These are phyloP conservation scores for Zoysia matrella DNA, from an alignment of 202 grass and related monocot genomes.

Conservation along the genomic window DNA sequence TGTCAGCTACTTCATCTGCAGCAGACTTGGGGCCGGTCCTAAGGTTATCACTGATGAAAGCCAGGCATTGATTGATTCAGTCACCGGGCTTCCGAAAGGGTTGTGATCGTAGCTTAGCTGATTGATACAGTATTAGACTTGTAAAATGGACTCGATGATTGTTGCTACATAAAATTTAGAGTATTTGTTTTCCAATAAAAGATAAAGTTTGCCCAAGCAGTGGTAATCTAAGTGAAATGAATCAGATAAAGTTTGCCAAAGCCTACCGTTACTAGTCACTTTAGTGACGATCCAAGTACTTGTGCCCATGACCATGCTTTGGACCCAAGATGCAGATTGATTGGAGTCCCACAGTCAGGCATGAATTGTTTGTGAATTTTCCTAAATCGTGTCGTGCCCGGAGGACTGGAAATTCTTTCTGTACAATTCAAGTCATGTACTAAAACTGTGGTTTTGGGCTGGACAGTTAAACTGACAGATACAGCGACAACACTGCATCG, in stretches of 20 bases:
- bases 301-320: too few relatives aligned
- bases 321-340: too few relatives aligned
- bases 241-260: too few relatives aligned
- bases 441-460: background rate
- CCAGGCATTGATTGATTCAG: conserved; percentile 62
- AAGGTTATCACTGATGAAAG: conserved; percentile 62
- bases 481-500: background rate
- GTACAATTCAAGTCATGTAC: too few relatives aligned
- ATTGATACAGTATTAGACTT: background rate
- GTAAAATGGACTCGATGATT: background rate
- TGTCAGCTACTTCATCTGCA: too few relatives aligned
- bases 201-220: too few relatives aligned
- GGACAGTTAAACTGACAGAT: background rate
- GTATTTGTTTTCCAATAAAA: conserved; percentile 5
- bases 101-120: conserved; percentile 26
- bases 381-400: too few relatives aligned
- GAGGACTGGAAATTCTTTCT: too few relatives aligned
- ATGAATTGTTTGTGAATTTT: background rate
- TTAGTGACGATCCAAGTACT: too few relatives aligned
- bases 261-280: too few relatives aligned
- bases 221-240: too few relatives aligned
- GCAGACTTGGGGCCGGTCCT: conserved; percentile 49
- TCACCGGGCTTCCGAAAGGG: conserved; percentile 73
- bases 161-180: conserved; percentile 11
- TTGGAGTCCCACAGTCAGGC: too few relatives aligned